phyloP scores from a whole-genome alignment of 495 filamentous ascomycete species.

The Podospora tetraspora region DNA sequence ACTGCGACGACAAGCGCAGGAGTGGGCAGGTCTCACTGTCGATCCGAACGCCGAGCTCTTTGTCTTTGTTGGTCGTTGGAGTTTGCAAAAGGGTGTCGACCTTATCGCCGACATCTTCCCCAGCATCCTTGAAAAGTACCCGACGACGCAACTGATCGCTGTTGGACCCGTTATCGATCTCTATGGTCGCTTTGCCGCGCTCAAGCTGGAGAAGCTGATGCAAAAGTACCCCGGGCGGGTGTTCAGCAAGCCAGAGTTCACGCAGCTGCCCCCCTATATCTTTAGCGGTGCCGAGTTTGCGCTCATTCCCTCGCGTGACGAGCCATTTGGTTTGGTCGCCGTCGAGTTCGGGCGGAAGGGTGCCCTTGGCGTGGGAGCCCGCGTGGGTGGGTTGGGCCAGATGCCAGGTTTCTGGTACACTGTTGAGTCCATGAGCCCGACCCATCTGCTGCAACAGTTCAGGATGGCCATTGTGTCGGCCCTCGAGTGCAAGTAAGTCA shows the following conservation, averaged over 20 bases:
- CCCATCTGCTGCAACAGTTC: conserved; percentile 38
- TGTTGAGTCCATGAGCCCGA: conserved; percentile 47
- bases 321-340: conserved; percentile 70
- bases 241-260: conserved; percentile 68
- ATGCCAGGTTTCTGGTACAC: conserved; percentile 71
- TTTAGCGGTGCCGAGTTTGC: conserved; percentile 74
- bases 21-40: conserved; percentile 64
- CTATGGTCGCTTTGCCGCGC: conserved; percentile 67
- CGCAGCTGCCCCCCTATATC: conserved; percentile 62
- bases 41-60: conserved; percentile 63
- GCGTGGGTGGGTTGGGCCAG: conserved; percentile 59
- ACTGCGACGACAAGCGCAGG: conserved; percentile 61
- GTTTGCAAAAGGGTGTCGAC: conserved; percentile 72
- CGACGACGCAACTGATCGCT: conserved; percentile 61
- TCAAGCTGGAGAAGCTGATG: conserved; percentile 65
- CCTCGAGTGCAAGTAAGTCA: conserved; percentile 51
- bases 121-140: conserved; percentile 56
- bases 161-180: conserved; percentile 70
- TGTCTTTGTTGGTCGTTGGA: conserved; percentile 74
- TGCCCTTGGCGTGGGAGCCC: conserved; percentile 63
- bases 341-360: conserved; percentile 58
- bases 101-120: conserved; percentile 71
- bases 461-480: conserved; percentile 62
- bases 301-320: conserved; percentile 68
- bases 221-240: conserved; percentile 64